phyloP scores from a whole-genome alignment of 768 basidiomycete genomes.

The Amanita rubescens region DNA sequence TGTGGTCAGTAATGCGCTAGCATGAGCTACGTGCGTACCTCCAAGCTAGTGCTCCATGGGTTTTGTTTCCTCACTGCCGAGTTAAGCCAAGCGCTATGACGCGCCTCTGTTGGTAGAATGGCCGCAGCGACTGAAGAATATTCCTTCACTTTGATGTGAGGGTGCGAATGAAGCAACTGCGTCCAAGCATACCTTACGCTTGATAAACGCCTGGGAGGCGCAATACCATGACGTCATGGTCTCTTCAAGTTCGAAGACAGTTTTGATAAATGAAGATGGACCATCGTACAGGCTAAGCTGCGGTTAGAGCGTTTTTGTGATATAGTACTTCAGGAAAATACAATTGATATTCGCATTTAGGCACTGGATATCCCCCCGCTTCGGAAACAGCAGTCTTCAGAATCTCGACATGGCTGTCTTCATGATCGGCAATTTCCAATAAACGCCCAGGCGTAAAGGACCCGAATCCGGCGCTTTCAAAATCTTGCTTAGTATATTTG shows the following conservation, averaged over 20 bases:
- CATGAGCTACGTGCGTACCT: slow-evolving; percentile 26
- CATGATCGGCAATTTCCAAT: slow-evolving; percentile 46
- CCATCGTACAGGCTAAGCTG: slow-evolving; percentile 35
- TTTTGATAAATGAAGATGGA: slow-evolving; percentile 39
- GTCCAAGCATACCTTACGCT: slow-evolving; percentile 27
- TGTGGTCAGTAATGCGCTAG: neutral
- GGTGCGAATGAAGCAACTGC: neutral
- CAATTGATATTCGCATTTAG: slow-evolving; percentile 59
- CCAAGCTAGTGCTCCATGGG: slow-evolving; percentile 55
- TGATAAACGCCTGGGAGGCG: slow-evolving; percentile 43
- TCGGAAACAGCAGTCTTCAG: slow-evolving; percentile 40
- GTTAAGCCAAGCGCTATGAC: slow-evolving; percentile 59
- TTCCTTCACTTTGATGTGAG: slow-evolving; percentile 16
- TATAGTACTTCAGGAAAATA: slow-evolving; percentile 12
- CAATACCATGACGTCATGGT: slow-evolving; percentile 52
- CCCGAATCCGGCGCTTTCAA: slow-evolving; percentile 39
- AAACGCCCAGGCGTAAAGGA: slow-evolving; percentile 43
- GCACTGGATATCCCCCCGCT: slow-evolving; percentile 28
- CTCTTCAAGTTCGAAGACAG: slow-evolving; percentile 46
- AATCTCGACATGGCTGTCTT: slow-evolving; percentile 46
- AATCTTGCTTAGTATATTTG: slow-evolving; percentile 38
- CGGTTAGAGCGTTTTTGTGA: neutral
- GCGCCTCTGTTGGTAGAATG: slow-evolving; percentile 54
- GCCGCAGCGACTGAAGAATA: slow-evolving; percentile 48
- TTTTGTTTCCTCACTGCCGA: slow-evolving; percentile 38